Evolutionary conservation across 2,329 filamentous ascomycete genomes (phyloP), one percentile per base, ranked within the genome.

Genomic region (Neonectria ditissima): DNA sequence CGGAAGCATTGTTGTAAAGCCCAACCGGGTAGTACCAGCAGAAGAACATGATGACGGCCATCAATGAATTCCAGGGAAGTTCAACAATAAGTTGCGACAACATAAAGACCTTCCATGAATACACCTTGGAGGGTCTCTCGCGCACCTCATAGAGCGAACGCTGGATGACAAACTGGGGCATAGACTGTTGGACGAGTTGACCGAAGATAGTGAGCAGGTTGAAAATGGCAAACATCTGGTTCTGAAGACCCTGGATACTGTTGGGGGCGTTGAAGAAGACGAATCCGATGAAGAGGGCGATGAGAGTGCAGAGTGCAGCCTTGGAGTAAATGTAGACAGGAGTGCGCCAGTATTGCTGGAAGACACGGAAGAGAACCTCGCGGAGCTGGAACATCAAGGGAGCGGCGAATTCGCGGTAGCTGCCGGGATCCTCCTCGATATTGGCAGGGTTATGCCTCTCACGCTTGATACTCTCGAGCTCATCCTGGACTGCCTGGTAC

Each of bases 291-390:
- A 95, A 97, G 13, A 97, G 84, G 4, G 90, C 80, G 34, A 86
- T 80, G 16, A 89, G 79, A 24, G 86, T 80, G 75, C 90, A 93
- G 18, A 97, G 88, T 1, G 85, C 81, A 0, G 84, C 76, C 83
- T 97, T 97, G 73, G 92, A 90, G 82, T 95, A 97, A 78, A 97
- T 94, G 82, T 97, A 97, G 5, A 89, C 86, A 0, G 94, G 94
- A 0, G 90, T 94, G 64, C 94, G 91, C 93, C 94, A 97, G 85
- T 96, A 97, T 77, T 97, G 93, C 75, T 94, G 87, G 83, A 96
- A 96, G 26, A 96, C 91, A 73, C 94, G 92, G 68, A 86, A 77
- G 18, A 88, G 85, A 60, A 93, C 92, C 74, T 90, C 84, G 59
- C 79, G 81, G 44, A 95, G 81, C 78, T 97, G 94, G 8, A 82